phyloP scores from a whole-genome alignment of 2,329 filamentous ascomycete species.

The Xylaria multiplex region DNA sequence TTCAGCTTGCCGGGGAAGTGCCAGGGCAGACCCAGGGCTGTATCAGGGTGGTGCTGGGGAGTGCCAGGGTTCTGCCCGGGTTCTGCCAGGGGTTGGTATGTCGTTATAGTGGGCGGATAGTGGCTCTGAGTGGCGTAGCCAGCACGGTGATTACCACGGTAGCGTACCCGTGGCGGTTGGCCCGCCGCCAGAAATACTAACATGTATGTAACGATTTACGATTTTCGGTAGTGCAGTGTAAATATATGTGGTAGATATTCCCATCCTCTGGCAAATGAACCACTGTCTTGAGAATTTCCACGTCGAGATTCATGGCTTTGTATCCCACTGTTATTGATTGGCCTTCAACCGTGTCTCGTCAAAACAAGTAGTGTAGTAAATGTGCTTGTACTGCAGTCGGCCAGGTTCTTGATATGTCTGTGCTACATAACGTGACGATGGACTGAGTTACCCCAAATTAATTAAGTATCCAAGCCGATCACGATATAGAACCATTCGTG shows the following conservation, averaged over 20 bases:
- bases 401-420: neutral
- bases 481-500: conserved; percentile 8
- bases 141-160: too few relatives aligned
- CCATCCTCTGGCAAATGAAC: neutral
- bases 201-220: neutral
- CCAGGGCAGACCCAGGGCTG: too few relatives aligned
- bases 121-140: too few relatives aligned
- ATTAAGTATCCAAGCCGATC: neutral
- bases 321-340: neutral
- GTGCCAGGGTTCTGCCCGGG: too few relatives aligned
- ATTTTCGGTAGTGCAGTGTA: too few relatives aligned
- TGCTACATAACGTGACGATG: neutral
- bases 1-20: conserved; percentile 26
- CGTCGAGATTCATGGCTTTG: conserved; percentile 1
- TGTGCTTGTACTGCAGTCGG: neutral
- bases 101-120: neutral
- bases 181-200: neutral
- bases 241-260: neutral
- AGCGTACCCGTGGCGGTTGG: too few relatives aligned
- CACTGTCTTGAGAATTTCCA: conserved; percentile 20
- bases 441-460: neutral
- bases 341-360: neutral
- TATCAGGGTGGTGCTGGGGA: too few relatives aligned
- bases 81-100: neutral
- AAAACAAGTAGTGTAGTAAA: neutral